Base-by-base conservation (phyloP, 2,329 filamentous ascomycete species). In the Aspergillus calidoustus region DNA sequence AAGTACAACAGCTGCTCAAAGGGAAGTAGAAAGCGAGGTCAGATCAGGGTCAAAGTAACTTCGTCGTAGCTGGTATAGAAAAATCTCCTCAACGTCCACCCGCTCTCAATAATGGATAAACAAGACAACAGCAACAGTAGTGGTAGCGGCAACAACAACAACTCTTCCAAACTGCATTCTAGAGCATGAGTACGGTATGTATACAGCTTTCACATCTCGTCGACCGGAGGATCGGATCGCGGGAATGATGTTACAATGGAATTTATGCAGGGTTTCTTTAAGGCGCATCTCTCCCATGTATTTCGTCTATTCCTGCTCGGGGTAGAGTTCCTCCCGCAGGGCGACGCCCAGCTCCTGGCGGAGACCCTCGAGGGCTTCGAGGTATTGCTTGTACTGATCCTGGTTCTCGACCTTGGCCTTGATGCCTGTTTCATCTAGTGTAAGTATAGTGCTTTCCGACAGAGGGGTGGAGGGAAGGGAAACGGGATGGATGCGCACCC, bases 361-460 rank as follows among this genome's bases (percentile, higher is more conserved):
- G 75, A 98, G 85, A 68, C 90, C 86, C 86, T 96, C 92, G 71
- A 99, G 92, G 84, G 97, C 92, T 76, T 91, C 86, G 65, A 99
- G 89, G 83, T 82, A 82, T 96, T 97, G 84, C 97, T 97, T 87
- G 84, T 99, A 99, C 85, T 99, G 95, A 76, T 88, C 87, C 82
- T 92, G 90, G 88, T 96, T 99, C 88, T 99, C 95, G 72, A 98
- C 95, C 89, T 99, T 99, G 82, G 93, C 92, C 85, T 97, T 97
- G 87, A 99, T 91, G 76, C 94, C 93, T 97, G 74, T 75, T 63
- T 52, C 49, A n/a, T 15, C 11, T 41, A 41, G 60, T 34, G 59
- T 54, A 53, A 68, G 57, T 51, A 47, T 55, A 41, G 38, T 59
- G 44, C 65, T 55, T 28, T 15, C 2, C 7, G 22, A 15, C 25